Base-by-base conservation (phyloP, 2,329 filamentous ascomycete genomes). In the Nigrospora sphaerica region DNA sequence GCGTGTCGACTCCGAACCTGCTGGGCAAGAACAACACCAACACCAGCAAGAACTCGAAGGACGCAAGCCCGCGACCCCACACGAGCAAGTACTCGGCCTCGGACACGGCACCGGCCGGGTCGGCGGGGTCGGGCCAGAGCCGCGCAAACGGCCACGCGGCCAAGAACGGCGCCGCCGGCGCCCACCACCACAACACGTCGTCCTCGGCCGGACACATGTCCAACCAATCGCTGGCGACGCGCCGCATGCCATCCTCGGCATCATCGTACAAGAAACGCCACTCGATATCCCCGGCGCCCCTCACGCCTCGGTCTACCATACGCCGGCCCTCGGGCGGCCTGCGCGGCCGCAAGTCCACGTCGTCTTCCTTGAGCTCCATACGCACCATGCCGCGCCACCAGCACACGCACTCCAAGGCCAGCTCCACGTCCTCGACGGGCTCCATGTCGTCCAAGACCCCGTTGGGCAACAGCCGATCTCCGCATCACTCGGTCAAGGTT, bases 401-500 rank as follows among this genome's bases (percentile, higher is more conserved):
- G 45, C 87, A 93, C 62, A 84, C 85, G 2, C 92, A 96, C 63
- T 95, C 90, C 18, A 97, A 97, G 66, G 90, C 93, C 0, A 95
- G 88, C 0, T 96, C 90, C 0, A 93, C 90, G 1, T 95, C 90
- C 38, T 95, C 86, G 6, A 86, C 84, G 49, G 84, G 82, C 18
- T 85, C 85, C 0, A 82, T 85, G 4, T 83, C 85, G 0, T 80
- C 81, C 3, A 85, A 83, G 58, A 85, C 80, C 14, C 81, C 80
- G 1, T 70, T 80, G 42, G 77, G 77, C 38, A 69, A 78, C 33
- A 78, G 78, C 13, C 81, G 87, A 19, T 91, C 85, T 3, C 92
- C 93, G 1, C 90, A 96, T 62, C 81, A 88, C 54, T 95, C 88
- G 0, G 86, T 97, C 57, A 97, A 97, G 68, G 86, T 97, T n/a